These are phyloP conservation scores for Rubia peregrina DNA, from an alignment of 305 asterid genomes.

Conservation along the genomic window DNA sequence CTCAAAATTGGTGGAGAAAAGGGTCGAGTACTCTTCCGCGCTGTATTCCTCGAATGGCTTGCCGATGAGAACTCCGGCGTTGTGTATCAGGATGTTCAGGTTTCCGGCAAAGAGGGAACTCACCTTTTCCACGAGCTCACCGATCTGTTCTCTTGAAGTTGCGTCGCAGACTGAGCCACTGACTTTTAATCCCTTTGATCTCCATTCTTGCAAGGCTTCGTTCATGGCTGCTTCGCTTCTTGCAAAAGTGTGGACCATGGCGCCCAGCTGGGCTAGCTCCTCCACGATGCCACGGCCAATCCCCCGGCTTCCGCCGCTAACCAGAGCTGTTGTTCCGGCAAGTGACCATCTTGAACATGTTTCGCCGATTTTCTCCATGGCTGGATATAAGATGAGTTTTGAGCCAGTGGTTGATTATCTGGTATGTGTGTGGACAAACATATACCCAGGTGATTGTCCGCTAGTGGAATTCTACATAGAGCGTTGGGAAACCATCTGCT, in stretches of 20 bases:
- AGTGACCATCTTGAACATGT: slow-evolving; percentile 15
- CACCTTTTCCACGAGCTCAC: background rate
- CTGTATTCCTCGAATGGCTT: slow-evolving; percentile 14
- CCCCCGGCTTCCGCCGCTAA: slow-evolving; percentile 18
- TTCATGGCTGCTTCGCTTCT: slow-evolving; percentile 13
- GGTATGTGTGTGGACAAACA: no score
- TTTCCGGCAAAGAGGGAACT: background rate
- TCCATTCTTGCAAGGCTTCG: background rate
- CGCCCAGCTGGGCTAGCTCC: slow-evolving; percentile 10
- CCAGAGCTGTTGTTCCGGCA: slow-evolving; percentile 10
- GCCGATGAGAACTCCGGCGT: slow-evolving; percentile 11
- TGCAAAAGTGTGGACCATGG: slow-evolving; percentile 1
- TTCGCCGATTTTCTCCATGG: background rate
- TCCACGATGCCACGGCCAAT: slow-evolving; percentile 18
- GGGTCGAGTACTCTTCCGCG: slow-evolving; percentile 1
- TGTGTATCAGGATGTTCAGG: slow-evolving; percentile 15
- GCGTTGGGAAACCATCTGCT: no score
- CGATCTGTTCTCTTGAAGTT: slow-evolving; percentile 6
- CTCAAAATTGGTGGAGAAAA: slow-evolving; percentile 21
- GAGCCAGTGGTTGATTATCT: background rate
- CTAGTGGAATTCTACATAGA: no score
- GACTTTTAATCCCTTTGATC: slow-evolving; percentile 4
- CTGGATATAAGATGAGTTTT: background rate
- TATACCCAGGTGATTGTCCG: no score
- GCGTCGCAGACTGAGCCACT: slow-evolving; percentile 11